These are phyloP conservation scores for Inga oerstediana DNA, from an alignment of 306 rosid species.

Conservation along the genomic window DNA sequence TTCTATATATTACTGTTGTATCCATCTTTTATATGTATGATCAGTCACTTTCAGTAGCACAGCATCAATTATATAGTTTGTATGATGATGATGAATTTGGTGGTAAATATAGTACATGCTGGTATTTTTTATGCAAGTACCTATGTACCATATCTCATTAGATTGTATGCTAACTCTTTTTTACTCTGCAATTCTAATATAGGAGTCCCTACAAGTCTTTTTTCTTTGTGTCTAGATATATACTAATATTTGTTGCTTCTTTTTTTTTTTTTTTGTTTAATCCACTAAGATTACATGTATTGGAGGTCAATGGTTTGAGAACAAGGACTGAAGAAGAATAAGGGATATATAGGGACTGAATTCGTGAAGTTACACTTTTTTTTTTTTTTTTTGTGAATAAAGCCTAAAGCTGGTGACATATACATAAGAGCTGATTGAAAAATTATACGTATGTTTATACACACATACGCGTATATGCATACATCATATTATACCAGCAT, in stretches of 20 bases:
- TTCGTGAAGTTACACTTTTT: neutral
- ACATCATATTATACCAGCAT: neutral
- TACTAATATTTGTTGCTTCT: neutral
- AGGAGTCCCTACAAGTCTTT: neutral
- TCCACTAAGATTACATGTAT: neutral
- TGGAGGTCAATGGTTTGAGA: neutral
- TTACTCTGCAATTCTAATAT: neutral
- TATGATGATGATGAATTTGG: slow-evolving; percentile 2
- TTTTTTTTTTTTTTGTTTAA: neutral
- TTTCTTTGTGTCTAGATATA: neutral
- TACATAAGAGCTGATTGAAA: neutral
- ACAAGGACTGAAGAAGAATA: neutral
- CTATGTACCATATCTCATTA: neutral
- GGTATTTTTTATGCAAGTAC: neutral
- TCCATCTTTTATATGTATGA: slow-evolving; percentile 12
- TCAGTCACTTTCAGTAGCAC: neutral
- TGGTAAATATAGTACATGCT: neutral
- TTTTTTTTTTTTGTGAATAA: neutral
- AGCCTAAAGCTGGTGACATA: neutral
- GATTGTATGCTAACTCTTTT: neutral
- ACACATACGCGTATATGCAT: neutral
- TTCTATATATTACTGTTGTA: slow-evolving; percentile 14
- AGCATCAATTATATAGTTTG: neutral
- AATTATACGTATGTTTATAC: neutral
- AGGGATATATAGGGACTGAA: neutral